A percentile compares a stretch with the other conserved stretches of the same genome.
These are phyloP conservation scores for Crithidia brevicula DNA, from an alignment of 208 protist species.

Conservation along the genomic window DNA sequence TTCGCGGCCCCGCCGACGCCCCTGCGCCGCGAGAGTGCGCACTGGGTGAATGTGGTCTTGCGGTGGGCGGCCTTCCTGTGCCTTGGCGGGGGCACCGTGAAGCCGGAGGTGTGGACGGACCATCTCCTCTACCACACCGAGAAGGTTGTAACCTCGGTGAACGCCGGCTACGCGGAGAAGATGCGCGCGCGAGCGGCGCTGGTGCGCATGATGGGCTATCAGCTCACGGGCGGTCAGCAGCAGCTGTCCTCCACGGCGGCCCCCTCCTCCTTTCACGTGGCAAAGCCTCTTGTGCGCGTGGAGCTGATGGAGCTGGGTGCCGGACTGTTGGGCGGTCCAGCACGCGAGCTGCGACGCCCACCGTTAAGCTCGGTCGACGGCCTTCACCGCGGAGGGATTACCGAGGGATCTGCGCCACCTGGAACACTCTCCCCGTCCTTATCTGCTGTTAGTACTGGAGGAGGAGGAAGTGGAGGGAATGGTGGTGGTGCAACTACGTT, in stretches of 20 bases:
- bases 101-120: slow-evolving; percentile 67
- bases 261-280: slow-evolving; percentile 1
- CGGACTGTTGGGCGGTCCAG: slow-evolving; percentile 19
- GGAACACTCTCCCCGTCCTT: background rate
- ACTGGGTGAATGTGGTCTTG: slow-evolving; percentile 69
- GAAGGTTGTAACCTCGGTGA: slow-evolving; percentile 11
- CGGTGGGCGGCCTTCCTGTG: slow-evolving; percentile 64
- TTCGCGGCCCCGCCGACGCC: slow-evolving; percentile 20
- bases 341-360: slow-evolving; percentile 18
- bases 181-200: slow-evolving; percentile 18
- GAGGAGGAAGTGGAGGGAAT: too few species aligned
- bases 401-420: background rate
- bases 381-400: background rate
- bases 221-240: background rate
- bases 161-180: slow-evolving; percentile 17
- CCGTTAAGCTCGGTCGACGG: background rate
- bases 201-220: slow-evolving; percentile 5
- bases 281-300: slow-evolving; percentile 24
- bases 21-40: slow-evolving; percentile 43
- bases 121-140: slow-evolving; percentile 55
- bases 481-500: background rate
- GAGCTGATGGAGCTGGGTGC: slow-evolving; percentile 28
- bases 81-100: slow-evolving; percentile 69
- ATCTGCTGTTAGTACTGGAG: background rate
- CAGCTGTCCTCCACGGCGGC: slow-evolving; percentile 4